A percentile compares a stretch with the other conserved stretches of the same genome.
Evolutionary conservation across 2,329 filamentous ascomycete species (phyloP).

Genomic region (Cordyceps farinosa): DNA sequence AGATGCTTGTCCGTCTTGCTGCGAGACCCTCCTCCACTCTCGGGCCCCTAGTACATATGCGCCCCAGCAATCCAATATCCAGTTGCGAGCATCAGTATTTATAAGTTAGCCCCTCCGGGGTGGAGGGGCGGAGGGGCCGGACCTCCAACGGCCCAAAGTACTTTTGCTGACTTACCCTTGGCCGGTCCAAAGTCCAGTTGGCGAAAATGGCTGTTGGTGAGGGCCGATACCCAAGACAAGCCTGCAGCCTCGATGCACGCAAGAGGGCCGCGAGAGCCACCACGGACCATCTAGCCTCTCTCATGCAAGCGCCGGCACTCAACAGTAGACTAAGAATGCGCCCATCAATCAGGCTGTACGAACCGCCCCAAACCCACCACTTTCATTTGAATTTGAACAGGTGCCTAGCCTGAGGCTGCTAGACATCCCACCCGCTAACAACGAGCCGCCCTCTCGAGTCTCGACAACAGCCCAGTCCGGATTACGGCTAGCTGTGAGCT

Average conservation of each 20-base stretch:
- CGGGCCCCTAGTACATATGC: background rate
- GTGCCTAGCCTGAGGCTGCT: background rate
- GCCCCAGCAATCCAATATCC: constrained; percentile 1
- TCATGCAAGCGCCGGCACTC: constrained; percentile 8
- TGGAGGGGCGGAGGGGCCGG: constrained; percentile 9
- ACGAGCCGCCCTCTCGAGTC: background rate
- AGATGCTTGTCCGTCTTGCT: background rate
- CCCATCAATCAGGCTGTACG: background rate
- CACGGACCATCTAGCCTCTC: background rate
- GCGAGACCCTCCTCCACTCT: background rate
- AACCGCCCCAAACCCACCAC: background rate
- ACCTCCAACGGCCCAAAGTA: constrained; percentile 10
- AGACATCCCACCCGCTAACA: background rate
- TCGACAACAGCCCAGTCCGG: background rate
- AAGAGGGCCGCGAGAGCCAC: background rate
- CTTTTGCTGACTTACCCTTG: background rate
- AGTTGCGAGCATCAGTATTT: background rate
- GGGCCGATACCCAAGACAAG: background rate
- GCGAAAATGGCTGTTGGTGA: constrained; percentile 5
- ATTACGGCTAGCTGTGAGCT: background rate
- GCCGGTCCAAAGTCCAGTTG: background rate
- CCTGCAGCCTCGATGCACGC: constrained; percentile 13
- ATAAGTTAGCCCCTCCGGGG: background rate
- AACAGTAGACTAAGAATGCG: background rate
- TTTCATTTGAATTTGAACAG: background rate